Percentiles rank a stretch among this genome's conserved stretches.
phyloP scores from a whole-genome alignment of 2,329 filamentous ascomycete species.

The Coniella lustricola region DNA sequence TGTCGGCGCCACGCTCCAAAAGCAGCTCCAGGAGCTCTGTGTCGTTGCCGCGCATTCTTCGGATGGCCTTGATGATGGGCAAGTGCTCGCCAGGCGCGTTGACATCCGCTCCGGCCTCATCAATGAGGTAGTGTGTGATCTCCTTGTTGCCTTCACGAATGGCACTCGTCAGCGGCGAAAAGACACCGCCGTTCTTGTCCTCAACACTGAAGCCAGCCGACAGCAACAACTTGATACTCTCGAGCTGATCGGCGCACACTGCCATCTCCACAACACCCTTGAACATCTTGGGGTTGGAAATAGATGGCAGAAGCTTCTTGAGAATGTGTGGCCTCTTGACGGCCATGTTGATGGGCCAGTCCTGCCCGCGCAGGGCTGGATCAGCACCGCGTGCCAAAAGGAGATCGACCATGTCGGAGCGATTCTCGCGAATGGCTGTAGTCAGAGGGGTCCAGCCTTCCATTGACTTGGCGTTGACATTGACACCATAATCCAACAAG shows the following conservation, averaged over 20 bases:
- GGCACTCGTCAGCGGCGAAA: constrained; percentile 61
- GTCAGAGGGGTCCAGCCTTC: constrained; percentile 57
- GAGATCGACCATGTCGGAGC: constrained; percentile 51
- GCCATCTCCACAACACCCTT: constrained; percentile 63
- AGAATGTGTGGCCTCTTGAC: constrained; percentile 55
- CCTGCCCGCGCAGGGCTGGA: constrained; percentile 55
- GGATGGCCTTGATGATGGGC: constrained; percentile 62
- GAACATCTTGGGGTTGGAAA: constrained; percentile 53
- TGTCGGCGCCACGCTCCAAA: constrained; percentile 56
- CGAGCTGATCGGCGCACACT: constrained; percentile 58
- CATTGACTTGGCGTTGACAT: constrained; percentile 50
- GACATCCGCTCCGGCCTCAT: constrained; percentile 55
- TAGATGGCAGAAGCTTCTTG: constrained; percentile 47
- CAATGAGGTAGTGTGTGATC: constrained; percentile 55
- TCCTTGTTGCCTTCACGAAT: constrained; percentile 56
- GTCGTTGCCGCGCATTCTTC: constrained; percentile 48
- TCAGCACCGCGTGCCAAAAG: constrained; percentile 54
- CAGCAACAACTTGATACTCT: constrained; percentile 59
- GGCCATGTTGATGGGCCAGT: constrained; percentile 67
- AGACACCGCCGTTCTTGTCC: constrained; percentile 66
- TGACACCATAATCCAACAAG: constrained; percentile 53
- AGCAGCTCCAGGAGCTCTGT: constrained; percentile 56
- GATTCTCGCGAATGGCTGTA: constrained; percentile 57
- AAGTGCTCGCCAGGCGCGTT: constrained; percentile 65
- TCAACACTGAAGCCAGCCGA: constrained; percentile 60